Evolutionary conservation across 441 rosid species (phyloP).

Genomic region (Adansonia madagascariensis): DNA sequence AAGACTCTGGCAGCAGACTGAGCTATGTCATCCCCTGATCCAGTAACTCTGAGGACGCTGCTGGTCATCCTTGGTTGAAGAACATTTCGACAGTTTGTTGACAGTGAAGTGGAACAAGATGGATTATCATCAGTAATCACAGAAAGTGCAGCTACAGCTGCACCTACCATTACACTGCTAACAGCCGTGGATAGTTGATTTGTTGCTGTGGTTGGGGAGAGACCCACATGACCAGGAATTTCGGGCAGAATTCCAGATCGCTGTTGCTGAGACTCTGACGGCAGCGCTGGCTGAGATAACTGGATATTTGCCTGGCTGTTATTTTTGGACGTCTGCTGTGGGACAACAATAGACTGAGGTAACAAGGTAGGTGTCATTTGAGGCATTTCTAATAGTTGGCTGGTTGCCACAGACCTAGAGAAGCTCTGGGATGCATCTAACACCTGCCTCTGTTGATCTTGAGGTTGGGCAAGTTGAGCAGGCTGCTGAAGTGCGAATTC

Average conservation of each 20-base stretch:
- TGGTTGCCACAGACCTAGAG: constrained; percentile 46
- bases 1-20: constrained; percentile 51
- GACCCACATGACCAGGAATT: constrained; percentile 46
- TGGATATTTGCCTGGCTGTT: constrained; percentile 43
- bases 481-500: constrained; percentile 54
- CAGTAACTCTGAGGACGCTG: constrained; percentile 37
- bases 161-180: constrained; percentile 40
- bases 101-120: constrained; percentile 64
- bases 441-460: constrained; percentile 54
- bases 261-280: constrained; percentile 48
- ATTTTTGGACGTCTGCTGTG: constrained; percentile 51
- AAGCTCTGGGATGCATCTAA: constrained; percentile 58
- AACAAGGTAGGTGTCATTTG: constrained; percentile 40
- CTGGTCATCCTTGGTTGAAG: constrained; percentile 44
- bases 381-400: constrained; percentile 52
- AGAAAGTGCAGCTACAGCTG: constrained; percentile 52
- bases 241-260: constrained; percentile 46
- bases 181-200: constrained; percentile 45
- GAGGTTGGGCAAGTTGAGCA: constrained; percentile 46
- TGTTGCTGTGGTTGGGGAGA: constrained; percentile 32
- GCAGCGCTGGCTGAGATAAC: constrained; percentile 50
- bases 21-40: constrained; percentile 51
- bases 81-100: constrained; percentile 43
- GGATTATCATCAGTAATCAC: constrained; percentile 61
- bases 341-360: constrained; percentile 46